phyloP scores from a whole-genome alignment of 2,329 filamentous ascomycete species.

The Botrytis paeoniae region DNA sequence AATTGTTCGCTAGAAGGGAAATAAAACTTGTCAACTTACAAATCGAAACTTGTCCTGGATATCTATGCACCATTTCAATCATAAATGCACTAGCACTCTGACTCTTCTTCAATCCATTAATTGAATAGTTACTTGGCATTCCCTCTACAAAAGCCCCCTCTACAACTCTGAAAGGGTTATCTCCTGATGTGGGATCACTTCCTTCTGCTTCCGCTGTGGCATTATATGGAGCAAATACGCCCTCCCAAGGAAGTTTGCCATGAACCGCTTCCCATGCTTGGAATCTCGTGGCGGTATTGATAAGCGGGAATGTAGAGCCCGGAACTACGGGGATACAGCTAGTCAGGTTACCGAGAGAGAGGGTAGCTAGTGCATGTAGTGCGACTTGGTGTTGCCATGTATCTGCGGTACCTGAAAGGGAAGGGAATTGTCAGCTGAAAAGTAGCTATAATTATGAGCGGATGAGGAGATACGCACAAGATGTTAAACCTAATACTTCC shows the following conservation, averaged over 20 bases:
- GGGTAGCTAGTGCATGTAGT: slow-evolving; percentile 46
- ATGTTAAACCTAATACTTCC: slow-evolving; percentile 44
- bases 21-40: slow-evolving; percentile 24
- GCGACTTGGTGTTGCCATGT: slow-evolving; percentile 47
- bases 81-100: slow-evolving; percentile 46
- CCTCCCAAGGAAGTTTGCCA: slow-evolving; percentile 46
- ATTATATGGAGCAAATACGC: slow-evolving; percentile 46
- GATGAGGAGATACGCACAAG: slow-evolving; percentile 20
- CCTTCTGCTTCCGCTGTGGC: slow-evolving; percentile 43
- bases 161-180: slow-evolving; percentile 42
- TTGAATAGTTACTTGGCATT: slow-evolving; percentile 45
- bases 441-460: not conserved
- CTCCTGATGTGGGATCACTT: slow-evolving; percentile 45
- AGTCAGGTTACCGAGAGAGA: slow-evolving; percentile 45
- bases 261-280: slow-evolving; percentile 46
- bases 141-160: slow-evolving; percentile 45
- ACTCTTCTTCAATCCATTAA: slow-evolving; percentile 30
- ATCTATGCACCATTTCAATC: slow-evolving; percentile 47
- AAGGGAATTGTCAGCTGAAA: not conserved
- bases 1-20: too few relatives aligned
- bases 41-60: slow-evolving; percentile 50
- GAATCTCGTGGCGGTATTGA: slow-evolving; percentile 46
- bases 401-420: slow-evolving; percentile 41
- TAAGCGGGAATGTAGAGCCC: slow-evolving; percentile 46
- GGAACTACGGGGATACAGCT: slow-evolving; percentile 48